Conservation (phyloP, 1,284 basidiomycete genomes). For the Macrocybe sp. region DNA sequence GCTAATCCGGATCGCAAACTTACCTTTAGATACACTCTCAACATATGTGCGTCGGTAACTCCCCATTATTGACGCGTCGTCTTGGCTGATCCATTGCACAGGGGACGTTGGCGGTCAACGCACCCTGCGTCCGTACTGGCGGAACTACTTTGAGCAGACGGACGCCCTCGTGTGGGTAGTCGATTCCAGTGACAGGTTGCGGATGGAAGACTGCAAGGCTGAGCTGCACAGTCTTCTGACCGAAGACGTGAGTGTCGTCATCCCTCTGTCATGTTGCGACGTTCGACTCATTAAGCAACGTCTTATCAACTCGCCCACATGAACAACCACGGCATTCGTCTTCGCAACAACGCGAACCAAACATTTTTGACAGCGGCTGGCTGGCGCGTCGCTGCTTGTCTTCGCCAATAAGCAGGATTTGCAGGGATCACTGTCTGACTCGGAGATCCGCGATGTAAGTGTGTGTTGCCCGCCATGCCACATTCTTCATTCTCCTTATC, state of each 20-base stretch:
- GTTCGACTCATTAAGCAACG: constrained; percentile 9
- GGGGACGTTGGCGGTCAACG: constrained; percentile 99
- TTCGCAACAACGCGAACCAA: not conserved
- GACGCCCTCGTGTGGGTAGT: constrained; percentile 99
- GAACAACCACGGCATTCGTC: constrained; percentile 15
- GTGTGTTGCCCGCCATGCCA: constrained; percentile 8
- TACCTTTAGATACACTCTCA: constrained; percentile 75
- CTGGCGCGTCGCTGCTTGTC: constrained; percentile 91
- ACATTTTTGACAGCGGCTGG: constrained; percentile 61
- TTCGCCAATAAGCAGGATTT: constrained; percentile 99
- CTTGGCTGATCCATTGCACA: constrained; percentile 26
- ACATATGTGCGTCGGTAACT: constrained; percentile 69
- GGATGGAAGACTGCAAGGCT: constrained; percentile 85
- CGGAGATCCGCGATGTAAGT: constrained; percentile 81
- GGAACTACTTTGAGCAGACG: constrained; percentile 99
- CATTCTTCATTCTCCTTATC: constrained; percentile 5
- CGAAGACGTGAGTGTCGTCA: constrained; percentile 76
- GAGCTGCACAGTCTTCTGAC: constrained; percentile 84
- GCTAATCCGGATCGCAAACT: constrained; percentile 1
- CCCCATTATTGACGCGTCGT: constrained; percentile 10
- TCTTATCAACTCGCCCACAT: constrained; percentile 9
- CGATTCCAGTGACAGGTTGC: constrained; percentile 86
- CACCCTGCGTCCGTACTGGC: constrained; percentile 95
- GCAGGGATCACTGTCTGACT: constrained; percentile 75
- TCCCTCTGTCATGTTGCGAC: constrained; percentile 7